Evolutionary conservation across 768 basidiomycete species (phyloP).

Genomic region (Pleurotus tuoliensis): DNA sequence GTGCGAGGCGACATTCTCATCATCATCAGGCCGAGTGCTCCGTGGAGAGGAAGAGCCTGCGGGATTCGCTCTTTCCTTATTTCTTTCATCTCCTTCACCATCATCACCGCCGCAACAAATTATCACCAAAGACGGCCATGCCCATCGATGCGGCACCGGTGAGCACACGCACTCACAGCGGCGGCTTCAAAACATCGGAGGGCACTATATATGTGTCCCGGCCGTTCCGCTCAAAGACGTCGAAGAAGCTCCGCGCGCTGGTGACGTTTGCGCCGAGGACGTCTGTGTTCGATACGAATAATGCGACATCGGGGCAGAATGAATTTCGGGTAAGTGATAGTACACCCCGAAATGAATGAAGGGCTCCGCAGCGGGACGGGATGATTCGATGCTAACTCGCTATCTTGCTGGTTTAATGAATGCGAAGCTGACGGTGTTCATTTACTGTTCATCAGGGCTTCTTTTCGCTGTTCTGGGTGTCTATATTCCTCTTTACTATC

Average conservation of each 20-base stretch:
- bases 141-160: conserved; percentile 2
- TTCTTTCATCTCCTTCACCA: neutral
- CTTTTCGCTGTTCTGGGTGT: conserved; percentile 93
- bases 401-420: neutral
- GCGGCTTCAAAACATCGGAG: conserved; percentile 48
- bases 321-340: conserved; percentile 68
- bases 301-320: conserved; percentile 69
- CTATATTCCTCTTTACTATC: conserved; percentile 77
- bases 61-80: neutral
- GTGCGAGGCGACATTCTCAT: too few relatives aligned
- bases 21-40: too few relatives aligned
- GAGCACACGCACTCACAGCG: conserved; percentile 28
- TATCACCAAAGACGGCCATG: neutral
- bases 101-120: neutral
- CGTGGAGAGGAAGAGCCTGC: too few relatives aligned
- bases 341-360: too few relatives aligned
- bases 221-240: conserved; percentile 67
- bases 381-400: neutral
- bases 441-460: conserved; percentile 60
- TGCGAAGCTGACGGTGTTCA: conserved; percentile 6
- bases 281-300: conserved; percentile 80
- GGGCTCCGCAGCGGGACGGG: too few relatives aligned
- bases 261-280: conserved; percentile 85
- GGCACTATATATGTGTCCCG: conserved; percentile 75
- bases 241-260: conserved; percentile 77